A percentile compares a stretch with the other conserved stretches of the same genome.
phyloP scores from a whole-genome alignment of 768 basidiomycete genomes.

The Russula dissimulans region DNA sequence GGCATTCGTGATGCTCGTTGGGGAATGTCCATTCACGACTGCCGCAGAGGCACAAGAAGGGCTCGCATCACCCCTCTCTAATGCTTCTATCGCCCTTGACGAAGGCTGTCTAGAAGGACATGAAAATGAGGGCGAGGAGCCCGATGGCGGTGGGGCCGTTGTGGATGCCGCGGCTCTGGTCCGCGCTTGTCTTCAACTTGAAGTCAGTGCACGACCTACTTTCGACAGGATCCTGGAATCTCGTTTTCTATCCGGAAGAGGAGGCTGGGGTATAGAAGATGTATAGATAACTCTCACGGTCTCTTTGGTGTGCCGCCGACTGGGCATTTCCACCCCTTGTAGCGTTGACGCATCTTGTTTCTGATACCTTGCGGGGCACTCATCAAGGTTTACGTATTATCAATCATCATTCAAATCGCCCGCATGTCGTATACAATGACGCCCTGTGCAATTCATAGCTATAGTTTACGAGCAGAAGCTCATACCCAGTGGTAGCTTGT shows the following conservation, averaged over 20 bases:
- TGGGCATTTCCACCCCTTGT: neutral
- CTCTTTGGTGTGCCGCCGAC: neutral
- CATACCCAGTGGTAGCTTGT: constrained; percentile 1
- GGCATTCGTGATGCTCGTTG: constrained; percentile 86
- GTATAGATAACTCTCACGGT: constrained; percentile 5
- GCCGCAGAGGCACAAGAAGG: constrained; percentile 88
- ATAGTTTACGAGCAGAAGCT: neutral
- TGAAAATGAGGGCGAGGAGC: constrained; percentile 64
- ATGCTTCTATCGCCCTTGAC: constrained; percentile 66
- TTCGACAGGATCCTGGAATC: constrained; percentile 76
- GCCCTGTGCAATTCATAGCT: neutral
- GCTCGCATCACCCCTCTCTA: constrained; percentile 63
- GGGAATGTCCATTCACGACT: constrained; percentile 88
- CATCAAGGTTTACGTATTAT: constrained; percentile 4
- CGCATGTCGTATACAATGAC: neutral
- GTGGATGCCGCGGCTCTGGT: constrained; percentile 83
- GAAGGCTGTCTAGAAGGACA: constrained; percentile 72
- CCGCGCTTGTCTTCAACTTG: constrained; percentile 74
- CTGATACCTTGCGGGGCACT: constrained; percentile 2
- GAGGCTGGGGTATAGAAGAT: constrained; percentile 55
- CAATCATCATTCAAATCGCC: neutral
- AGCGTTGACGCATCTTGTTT: neutral
- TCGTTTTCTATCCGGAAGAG: constrained; percentile 68
- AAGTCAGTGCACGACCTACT: constrained; percentile 67
- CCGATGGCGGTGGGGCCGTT: constrained; percentile 75